Evolutionary conservation across 164 flowering plant genomes (phyloP).

Genomic region (Protea cynaroides): DNA sequence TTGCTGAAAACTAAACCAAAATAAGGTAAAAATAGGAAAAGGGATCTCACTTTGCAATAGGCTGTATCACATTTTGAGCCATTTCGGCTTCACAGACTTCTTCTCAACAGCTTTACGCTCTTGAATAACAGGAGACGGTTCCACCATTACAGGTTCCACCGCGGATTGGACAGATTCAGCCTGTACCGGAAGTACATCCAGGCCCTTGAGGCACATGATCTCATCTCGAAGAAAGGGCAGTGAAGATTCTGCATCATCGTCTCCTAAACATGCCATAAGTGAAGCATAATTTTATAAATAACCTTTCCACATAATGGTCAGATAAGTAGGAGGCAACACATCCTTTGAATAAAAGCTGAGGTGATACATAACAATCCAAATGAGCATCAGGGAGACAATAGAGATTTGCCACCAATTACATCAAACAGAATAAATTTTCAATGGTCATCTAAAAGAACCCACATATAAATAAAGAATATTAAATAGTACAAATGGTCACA

Average conservation of each 20-base stretch:
- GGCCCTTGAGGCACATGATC: constrained; percentile 53
- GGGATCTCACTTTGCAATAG: neutral
- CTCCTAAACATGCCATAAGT: constrained; percentile 32
- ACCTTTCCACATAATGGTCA: neutral
- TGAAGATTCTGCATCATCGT: constrained; percentile 26
- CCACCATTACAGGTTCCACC: constrained; percentile 24
- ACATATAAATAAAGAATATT: too few relatives aligned
- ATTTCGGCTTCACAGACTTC: constrained; percentile 61
- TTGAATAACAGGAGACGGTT: constrained; percentile 25
- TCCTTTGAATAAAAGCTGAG: neutral
- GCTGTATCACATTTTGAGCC: constrained; percentile 62
- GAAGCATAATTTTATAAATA: neutral
- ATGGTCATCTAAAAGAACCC: too few relatives aligned
- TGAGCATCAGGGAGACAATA: neutral
- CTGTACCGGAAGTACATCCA: constrained; percentile 29
- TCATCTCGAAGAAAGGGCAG: constrained; percentile 69
- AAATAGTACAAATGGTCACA: too few relatives aligned
- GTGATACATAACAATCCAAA: neutral
- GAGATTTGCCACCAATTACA: too few relatives aligned
- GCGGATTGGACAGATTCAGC: constrained; percentile 29
- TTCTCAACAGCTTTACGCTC: constrained; percentile 53
- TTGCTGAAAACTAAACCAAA: neutral
- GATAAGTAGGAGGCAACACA: neutral
- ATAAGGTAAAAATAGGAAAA: neutral
- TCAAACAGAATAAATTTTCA: too few relatives aligned